Percentiles rank a stretch among this genome's conserved stretches.
Evolutionary conservation across 2,329 filamentous ascomycete genomes (phyloP).

Genomic region (Penicillium sp.): DNA sequence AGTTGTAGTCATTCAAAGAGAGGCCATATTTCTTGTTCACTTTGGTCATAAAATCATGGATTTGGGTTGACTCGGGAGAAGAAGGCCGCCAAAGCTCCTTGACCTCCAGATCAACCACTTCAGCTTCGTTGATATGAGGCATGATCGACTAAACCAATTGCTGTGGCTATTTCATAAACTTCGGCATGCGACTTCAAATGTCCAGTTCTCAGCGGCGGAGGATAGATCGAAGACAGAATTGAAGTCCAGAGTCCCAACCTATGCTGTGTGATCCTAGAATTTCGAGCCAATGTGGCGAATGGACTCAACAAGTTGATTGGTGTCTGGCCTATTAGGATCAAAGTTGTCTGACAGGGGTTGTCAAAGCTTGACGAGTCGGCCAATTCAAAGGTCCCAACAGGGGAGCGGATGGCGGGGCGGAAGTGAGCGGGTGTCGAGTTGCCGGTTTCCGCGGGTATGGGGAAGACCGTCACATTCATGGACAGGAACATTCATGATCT

Average conservation of each 20-base stretch:
- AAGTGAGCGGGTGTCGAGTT: slow-evolving; percentile 16
- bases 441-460: slow-evolving; percentile 22
- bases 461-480: background rate
- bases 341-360: slow-evolving; percentile 7
- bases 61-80: slow-evolving; percentile 66
- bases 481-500: background rate
- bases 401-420: slow-evolving; percentile 15
- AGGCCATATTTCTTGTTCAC: slow-evolving; percentile 70
- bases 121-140: slow-evolving; percentile 23
- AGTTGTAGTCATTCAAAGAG: slow-evolving; percentile 66
- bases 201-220: background rate
- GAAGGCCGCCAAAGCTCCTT: slow-evolving; percentile 71
- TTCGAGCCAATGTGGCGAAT: background rate
- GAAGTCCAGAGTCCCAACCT: background rate
- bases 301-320: background rate
- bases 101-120: slow-evolving; percentile 13
- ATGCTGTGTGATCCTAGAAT: background rate
- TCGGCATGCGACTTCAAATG: background rate
- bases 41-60: slow-evolving; percentile 70
- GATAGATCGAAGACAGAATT: background rate
- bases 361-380: slow-evolving; percentile 8
- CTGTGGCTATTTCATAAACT: background rate
- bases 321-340: slow-evolving; percentile 1
- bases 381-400: slow-evolving; percentile 12
- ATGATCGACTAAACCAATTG: slow-evolving; percentile 7